phyloP scores from a whole-genome alignment of 257 asterid species.

The Nicotiana knightiana region DNA sequence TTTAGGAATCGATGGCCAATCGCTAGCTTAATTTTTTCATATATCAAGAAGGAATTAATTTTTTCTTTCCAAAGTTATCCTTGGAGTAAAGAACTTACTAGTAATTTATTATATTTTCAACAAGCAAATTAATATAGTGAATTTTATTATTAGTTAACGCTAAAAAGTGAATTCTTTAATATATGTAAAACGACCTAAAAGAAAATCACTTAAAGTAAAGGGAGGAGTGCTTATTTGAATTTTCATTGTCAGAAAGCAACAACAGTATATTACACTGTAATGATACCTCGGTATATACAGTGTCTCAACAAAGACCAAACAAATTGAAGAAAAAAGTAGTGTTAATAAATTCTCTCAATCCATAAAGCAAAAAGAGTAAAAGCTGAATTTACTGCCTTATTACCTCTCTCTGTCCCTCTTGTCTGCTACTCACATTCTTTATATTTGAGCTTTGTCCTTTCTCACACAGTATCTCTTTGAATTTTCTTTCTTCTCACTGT shows the following conservation, averaged over 20 bases:
- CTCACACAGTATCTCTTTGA: neutral
- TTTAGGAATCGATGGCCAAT: too few species aligned
- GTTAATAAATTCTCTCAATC: neutral
- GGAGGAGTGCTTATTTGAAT: neutral
- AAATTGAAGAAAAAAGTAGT: slow-evolving; percentile 11
- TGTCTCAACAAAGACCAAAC: slow-evolving; percentile 11
- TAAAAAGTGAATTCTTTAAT: too few species aligned
- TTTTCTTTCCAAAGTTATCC: too few species aligned
- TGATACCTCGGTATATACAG: slow-evolving; percentile 27
- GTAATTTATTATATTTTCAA: too few species aligned
- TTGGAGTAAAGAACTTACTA: too few species aligned
- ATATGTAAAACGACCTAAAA: too few species aligned
- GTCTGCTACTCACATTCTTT: slow-evolving; percentile 18
- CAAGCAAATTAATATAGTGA: too few species aligned
- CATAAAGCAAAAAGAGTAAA: neutral
- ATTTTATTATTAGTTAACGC: too few species aligned
- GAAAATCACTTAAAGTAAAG: too few species aligned
- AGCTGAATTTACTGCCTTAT: neutral
- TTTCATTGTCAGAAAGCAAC: slow-evolving; percentile 6
- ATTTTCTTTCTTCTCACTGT: neutral
- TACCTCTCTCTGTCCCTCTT: slow-evolving; percentile 19
- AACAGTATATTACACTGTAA: neutral
- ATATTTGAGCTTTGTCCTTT: neutral
- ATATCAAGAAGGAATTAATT: too few species aligned
- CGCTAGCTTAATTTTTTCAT: too few species aligned